A percentile compares a stretch with the other conserved stretches of the same genome.
Evolutionary conservation across 768 basidiomycete genomes (phyloP).

Genomic region (Bullera alba): DNA sequence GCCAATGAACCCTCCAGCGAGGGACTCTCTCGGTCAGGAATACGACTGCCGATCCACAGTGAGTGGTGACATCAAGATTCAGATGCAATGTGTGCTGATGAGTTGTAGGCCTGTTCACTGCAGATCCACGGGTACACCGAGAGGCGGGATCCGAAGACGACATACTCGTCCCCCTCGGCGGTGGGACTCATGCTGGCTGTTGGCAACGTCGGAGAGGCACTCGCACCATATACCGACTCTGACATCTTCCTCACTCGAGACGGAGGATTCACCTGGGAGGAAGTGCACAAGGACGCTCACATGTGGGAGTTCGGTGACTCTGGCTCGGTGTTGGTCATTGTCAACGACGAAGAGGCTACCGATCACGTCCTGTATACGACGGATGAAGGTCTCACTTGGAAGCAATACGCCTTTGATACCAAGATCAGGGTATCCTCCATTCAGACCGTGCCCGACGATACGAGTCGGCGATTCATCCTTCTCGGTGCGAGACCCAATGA

Average conservation of each 20-base stretch:
- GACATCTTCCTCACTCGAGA: constrained; percentile 97
- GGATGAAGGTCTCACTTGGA: constrained; percentile 81
- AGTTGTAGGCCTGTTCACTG: constrained; percentile 64
- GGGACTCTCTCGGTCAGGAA: constrained; percentile 64
- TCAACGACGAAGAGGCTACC: constrained; percentile 88
- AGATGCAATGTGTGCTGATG: neutral
- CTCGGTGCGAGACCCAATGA: constrained; percentile 58
- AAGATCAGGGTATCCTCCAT: constrained; percentile 68
- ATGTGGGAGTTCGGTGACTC: constrained; percentile 98
- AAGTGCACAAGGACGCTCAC: constrained; percentile 96
- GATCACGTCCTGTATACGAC: constrained; percentile 83
- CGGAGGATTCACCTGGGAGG: constrained; percentile 95
- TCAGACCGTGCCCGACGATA: constrained; percentile 83
- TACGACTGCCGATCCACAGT: constrained; percentile 71
- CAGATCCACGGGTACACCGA: constrained; percentile 96
- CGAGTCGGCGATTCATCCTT: constrained; percentile 81
- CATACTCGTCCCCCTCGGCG: constrained; percentile 85
- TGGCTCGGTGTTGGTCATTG: constrained; percentile 85
- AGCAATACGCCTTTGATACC: constrained; percentile 76
- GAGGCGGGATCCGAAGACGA: constrained; percentile 77
- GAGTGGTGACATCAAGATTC: constrained; percentile 27
- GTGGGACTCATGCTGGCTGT: constrained; percentile 92
- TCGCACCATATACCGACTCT: constrained; percentile 72
- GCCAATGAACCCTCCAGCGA: constrained; percentile 62
- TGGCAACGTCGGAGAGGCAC: constrained; percentile 82